Evolutionary conservation across 106 monocot genomes (phyloP), one percentile per base, ranked within the genome.

Genomic region (Amphibolis antarctica): DNA sequence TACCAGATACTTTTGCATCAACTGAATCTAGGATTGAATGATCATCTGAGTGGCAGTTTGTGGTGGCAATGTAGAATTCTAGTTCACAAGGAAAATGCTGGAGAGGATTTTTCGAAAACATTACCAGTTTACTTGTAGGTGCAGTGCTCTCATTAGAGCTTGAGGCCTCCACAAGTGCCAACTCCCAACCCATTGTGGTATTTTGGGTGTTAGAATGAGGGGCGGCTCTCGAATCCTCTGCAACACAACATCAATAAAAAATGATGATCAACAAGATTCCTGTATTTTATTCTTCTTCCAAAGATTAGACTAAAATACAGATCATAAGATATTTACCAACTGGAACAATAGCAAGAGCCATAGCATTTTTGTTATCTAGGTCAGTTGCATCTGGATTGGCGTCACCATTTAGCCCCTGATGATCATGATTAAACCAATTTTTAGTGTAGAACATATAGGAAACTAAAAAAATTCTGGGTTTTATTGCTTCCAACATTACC

Each of bases 321-420:
- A 23, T 66, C 46, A 51, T 19, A 27, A 66, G 67, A 23, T 73
- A 63, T 65, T 67, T 83, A 94, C 93, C 93, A 76, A 86, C 60
- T 59, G 93, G 86, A 67, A 94, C 86, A 55, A 94, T 94, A 20
- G 93, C 83, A 58, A 94, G 83, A 56, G 93, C 93, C 68, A 89
- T 72, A 29, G 89, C 85, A 80, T 94, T 94, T 65, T 81, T 71
- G 52, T 75, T 84, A 29, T 94, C 93, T 55, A 89, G 42, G 44
- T 89, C 89, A 44, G 76, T 63, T 53, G 82, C 77, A 64, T 71
- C 75, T 44, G 88, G 78, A 59, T 59, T 73, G 44, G 61, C 28
- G 28, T 81, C 83, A 54, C 45, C 78, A 51, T 50, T 78, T 29
- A 88, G 62, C 21, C 80, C 84, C 84, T 85, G 80, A 63, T 2